phyloP scores from a whole-genome alignment of 768 basidiomycete genomes.

The Phylloporus sp. region DNA sequence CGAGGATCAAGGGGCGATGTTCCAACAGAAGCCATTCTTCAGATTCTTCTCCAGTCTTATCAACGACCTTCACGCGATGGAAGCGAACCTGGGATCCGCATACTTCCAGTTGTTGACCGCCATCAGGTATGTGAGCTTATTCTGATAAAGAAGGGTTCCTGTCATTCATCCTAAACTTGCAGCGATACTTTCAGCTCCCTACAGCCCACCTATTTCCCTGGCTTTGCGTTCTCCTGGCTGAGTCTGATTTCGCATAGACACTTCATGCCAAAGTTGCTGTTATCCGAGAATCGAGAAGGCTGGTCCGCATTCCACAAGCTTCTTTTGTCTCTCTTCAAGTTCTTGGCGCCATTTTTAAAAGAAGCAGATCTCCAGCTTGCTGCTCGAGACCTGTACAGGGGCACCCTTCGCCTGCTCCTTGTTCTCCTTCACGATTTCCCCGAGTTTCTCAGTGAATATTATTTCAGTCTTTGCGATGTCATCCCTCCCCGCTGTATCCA shows the following conservation, averaged over 20 bases:
- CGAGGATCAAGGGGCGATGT: conserved; percentile 86
- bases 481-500: conserved; percentile 94
- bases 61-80: conserved; percentile 86
- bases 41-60: conserved; percentile 96
- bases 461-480: conserved; percentile 91
- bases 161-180: conserved; percentile 3
- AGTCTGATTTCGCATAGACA: conserved; percentile 91
- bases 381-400: conserved; percentile 85
- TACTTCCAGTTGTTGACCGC: conserved; percentile 88
- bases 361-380: conserved; percentile 75
- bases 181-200: conserved; percentile 95
- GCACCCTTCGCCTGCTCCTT: conserved; percentile 83
- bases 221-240: conserved; percentile 99
- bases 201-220: conserved; percentile 95
- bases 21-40: conserved; percentile 98
- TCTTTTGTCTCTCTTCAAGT: conserved; percentile 90
- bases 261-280: conserved; percentile 94
- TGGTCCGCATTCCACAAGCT: conserved; percentile 97
- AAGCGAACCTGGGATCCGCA: conserved; percentile 78
- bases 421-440: conserved; percentile 99
- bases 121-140: conserved; percentile 64
- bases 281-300: conserved; percentile 88
- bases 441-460: conserved; percentile 95
- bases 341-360: conserved; percentile 87
- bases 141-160: neutral